These are phyloP conservation scores for Breviolum minutum DNA, from an alignment of 73 alveolate genomes.

Conservation along the genomic window DNA sequence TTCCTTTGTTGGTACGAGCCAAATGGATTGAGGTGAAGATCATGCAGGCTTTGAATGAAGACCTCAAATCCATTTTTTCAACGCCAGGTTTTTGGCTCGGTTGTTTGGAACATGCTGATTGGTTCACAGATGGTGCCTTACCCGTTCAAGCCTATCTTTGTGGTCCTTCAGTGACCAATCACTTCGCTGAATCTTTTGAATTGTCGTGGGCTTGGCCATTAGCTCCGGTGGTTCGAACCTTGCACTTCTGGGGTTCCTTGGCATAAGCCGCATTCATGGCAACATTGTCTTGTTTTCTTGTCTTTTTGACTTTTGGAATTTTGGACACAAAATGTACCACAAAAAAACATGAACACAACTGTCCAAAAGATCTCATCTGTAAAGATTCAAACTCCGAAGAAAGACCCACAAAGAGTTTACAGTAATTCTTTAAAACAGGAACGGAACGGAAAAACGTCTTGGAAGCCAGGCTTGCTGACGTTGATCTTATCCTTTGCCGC, in stretches of 20 bases:
- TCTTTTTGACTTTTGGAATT: background rate
- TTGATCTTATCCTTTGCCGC: constrained; percentile 48
- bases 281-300: background rate
- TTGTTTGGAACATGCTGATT: constrained; percentile 78
- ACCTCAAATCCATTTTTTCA: constrained; percentile 11
- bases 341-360: too few relatives aligned
- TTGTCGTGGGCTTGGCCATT: constrained; percentile 78
- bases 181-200: constrained; percentile 79
- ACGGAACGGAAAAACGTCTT: background rate
- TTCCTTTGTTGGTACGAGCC: constrained; percentile 50
- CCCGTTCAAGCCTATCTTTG: constrained; percentile 58
- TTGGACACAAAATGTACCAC: too few relatives aligned
- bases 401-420: too few relatives aligned
- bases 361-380: too few relatives aligned
- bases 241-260: constrained; percentile 90
- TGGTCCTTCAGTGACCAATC: constrained; percentile 54
- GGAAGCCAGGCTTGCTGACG: constrained; percentile 28
- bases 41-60: constrained; percentile 50
- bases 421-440: too few relatives aligned
- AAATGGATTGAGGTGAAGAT: constrained; percentile 54
- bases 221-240: constrained; percentile 68
- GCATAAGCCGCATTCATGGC: background rate
- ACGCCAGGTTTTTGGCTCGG: constrained; percentile 82
- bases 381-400: too few relatives aligned
- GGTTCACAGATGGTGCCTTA: constrained; percentile 91